Base-by-base conservation (phyloP, 306 rosid species). In the Trifolium repens region DNA sequence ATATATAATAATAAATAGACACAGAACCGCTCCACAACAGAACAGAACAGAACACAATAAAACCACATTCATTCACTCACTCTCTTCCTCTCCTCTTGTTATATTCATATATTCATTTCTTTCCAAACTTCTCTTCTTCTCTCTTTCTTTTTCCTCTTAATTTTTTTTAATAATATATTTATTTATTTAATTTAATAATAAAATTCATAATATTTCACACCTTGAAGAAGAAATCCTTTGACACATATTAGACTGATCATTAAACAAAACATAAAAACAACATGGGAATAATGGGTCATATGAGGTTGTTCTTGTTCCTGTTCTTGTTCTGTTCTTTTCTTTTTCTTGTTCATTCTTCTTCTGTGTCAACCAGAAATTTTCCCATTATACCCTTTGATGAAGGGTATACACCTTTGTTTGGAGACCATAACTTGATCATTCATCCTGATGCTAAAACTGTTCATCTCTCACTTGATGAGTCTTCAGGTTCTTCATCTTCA, bases 321-420 rank as follows among this genome's bases (percentile, higher is more conserved):
- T 69, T 86, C 57, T 40, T 80, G 77, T 70, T 78, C 52, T 77
- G 35, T 43, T 80, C 74, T 52, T 35, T 79, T 19, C 53, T 78
- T 47, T 62, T 60, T 9, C 61, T 83, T 79, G 8, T 85, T 13
- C 83, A 57, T 79, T 83, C 86, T 88, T 90, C 80, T 43, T 85
- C 89, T 88, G 92, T 79, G 22, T 85, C 88, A 27, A 15, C 73
- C 26, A 46, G 22, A 19, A 87, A 82, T 16, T 75, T 91, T 14
- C 96, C 98, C 39, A 79, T 86, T 61, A 74, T 85, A 37, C 49
- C 90, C 59, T 94, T 94, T 71, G 96, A 94, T 26, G 98, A 94
- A 82, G 98, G 98, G 12, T 94, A 91, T 42, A 72, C 82, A 53
- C 91, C 75, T 17, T 86, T 94, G 52, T 94, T 94, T 79, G 98